phyloP scores from a whole-genome alignment of 2,329 filamentous ascomycete genomes.

The Alternaria sp. region DNA sequence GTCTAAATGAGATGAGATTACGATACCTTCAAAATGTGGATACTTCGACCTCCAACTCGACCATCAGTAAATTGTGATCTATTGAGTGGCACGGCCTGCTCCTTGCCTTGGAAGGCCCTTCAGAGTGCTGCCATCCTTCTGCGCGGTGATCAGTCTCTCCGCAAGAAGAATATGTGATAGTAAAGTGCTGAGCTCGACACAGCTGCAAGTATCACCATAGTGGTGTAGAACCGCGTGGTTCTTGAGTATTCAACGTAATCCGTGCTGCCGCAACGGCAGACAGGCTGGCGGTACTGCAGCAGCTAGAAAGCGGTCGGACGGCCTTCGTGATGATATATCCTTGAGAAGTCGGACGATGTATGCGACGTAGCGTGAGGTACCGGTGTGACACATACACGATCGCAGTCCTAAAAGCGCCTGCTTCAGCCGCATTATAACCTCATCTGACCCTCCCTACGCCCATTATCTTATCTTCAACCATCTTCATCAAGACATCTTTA shows the following conservation, averaged over 20 bases:
- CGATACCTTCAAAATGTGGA: constrained; percentile 12
- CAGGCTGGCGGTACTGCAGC: not conserved
- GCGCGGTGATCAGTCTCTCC: not conserved
- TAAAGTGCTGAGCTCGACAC: not conserved
- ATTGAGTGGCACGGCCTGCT: not conserved
- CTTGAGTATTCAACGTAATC: not conserved
- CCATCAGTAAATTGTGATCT: not conserved
- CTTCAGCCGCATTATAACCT: not conserved
- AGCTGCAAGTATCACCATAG: not conserved
- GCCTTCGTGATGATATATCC: not conserved
- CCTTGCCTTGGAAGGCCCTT: not conserved
- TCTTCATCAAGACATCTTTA: constrained; percentile 50
- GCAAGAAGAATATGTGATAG: not conserved
- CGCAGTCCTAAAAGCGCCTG: not conserved
- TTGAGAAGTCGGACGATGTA: not conserved
- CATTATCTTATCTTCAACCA: constrained; percentile 57
- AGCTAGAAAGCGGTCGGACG: not conserved
- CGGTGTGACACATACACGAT: not conserved
- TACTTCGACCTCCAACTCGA: constrained; percentile 6
- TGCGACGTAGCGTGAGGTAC: not conserved
- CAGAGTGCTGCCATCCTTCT: not conserved
- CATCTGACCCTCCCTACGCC: constrained; percentile 28
- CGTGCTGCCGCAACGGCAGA: not conserved
- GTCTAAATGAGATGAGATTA: not conserved
- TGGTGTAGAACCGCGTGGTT: not conserved